Percentiles rank a stretch among this genome's conserved stretches.
These are phyloP conservation scores for Phytophthora tubulina DNA, from an alignment of 352 stramenopile genomes.

Conservation along the genomic window DNA sequence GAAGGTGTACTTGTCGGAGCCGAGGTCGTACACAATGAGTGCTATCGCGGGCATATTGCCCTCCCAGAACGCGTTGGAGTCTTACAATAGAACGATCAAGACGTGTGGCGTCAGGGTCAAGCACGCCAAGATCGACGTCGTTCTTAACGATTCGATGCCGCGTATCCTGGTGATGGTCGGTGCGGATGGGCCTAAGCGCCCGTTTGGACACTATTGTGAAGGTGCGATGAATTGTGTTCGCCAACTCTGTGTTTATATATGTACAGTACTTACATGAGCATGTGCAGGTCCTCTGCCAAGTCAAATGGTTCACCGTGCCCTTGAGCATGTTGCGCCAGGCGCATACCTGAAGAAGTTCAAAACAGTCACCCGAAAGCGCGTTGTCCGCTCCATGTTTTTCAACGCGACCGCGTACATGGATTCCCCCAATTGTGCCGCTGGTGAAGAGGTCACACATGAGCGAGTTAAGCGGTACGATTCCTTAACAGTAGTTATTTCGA, in stretches of 20 bases:
- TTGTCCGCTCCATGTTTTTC: background rate
- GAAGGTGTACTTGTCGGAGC: conserved; percentile 10
- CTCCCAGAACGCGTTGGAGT: conserved; percentile 24
- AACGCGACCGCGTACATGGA: background rate
- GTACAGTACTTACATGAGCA: too few species aligned
- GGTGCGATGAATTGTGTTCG: background rate
- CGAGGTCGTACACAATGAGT: conserved; percentile 7
- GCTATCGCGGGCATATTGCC: conserved; percentile 14
- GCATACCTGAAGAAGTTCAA: background rate
- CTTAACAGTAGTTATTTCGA: too few species aligned
- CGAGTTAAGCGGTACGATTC: background rate
- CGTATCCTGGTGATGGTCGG: background rate
- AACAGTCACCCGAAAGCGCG: background rate
- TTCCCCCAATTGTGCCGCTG: too few species aligned
- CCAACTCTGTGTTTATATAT: too few species aligned
- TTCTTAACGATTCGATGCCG: conserved; percentile 21
- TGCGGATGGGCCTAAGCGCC: background rate
- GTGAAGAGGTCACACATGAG: background rate
- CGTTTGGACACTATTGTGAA: conserved; percentile 20
- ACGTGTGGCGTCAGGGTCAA: background rate
- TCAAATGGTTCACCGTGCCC: background rate
- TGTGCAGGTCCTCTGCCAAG: background rate
- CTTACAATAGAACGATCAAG: conserved; percentile 24
- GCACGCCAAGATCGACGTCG: conserved; percentile 17
- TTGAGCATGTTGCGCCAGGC: background rate